Conservation (phyloP, 805 yeast species). For the Candida ponderosae region DNA sequence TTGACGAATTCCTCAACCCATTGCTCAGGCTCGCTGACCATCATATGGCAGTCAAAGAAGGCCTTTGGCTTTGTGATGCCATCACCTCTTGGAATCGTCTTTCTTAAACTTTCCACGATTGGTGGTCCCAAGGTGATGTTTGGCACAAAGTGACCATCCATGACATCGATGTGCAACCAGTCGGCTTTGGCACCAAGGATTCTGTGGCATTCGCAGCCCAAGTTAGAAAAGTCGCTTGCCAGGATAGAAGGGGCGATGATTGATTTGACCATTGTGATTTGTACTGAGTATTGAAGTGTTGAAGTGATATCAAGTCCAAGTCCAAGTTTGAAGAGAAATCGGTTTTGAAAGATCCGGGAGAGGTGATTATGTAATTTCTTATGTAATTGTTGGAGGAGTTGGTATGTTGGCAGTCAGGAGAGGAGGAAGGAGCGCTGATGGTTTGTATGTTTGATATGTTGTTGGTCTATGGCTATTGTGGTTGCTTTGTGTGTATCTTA, state of each 20-base stretch:
- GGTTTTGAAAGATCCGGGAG: too few species aligned
- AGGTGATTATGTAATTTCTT: too few species aligned
- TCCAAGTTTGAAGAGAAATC: too few species aligned
- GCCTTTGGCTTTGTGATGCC: conserved; percentile 37
- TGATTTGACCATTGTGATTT: conserved; percentile 55
- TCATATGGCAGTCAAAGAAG: conserved; percentile 95
- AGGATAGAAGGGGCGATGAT: conserved; percentile 92
- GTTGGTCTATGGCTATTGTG: too few species aligned
- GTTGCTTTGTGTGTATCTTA: too few species aligned
- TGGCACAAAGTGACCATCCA: conserved; percentile 99
- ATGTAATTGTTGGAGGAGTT: too few species aligned
- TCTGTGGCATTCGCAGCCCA: conserved; percentile 80
- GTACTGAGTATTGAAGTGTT: background rate
- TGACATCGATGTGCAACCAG: conserved; percentile 96
- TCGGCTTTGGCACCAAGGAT: conserved; percentile 80
- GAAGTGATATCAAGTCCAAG: too few species aligned
- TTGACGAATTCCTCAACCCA: conserved; percentile 92
- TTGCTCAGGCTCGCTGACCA: conserved; percentile 86
- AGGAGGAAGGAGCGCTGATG: too few species aligned
- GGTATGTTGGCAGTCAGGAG: too few species aligned
- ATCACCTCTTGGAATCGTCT: conserved; percentile 59
- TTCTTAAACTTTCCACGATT: conserved; percentile 69
- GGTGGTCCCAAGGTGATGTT: conserved; percentile 94
- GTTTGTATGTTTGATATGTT: too few species aligned
- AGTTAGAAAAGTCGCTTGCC: conserved; percentile 84